phyloP scores from a whole-genome alignment of 345 rosid genomes.

The Lenwebbia sp. region DNA sequence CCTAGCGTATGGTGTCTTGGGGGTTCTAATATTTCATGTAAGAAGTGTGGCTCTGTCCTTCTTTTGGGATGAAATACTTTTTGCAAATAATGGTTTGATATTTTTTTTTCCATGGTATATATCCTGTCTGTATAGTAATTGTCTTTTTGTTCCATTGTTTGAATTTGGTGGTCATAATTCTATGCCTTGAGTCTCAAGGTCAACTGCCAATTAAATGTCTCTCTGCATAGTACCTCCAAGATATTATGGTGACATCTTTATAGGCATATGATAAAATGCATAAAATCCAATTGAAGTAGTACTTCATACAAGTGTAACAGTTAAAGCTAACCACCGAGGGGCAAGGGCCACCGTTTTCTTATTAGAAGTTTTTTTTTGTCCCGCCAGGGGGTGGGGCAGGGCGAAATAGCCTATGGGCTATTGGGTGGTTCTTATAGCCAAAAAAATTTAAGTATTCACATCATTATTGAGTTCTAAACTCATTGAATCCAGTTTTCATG shows the following conservation, averaged over 20 bases:
- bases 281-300: not conserved
- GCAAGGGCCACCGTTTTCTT: not conserved
- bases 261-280: not conserved
- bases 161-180: not conserved
- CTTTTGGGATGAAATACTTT: not conserved
- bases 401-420: not conserved
- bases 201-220: not conserved
- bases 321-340: not conserved
- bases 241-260: not conserved
- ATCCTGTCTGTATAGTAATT: not conserved
- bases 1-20: conserved; percentile 85
- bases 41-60: conserved; percentile 8
- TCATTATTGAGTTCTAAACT: not conserved
- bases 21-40: conserved; percentile 85
- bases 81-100: not conserved
- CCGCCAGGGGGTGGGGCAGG: not conserved
- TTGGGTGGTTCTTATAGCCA: not conserved
- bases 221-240: not conserved
- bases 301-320: not conserved
- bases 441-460: not conserved
- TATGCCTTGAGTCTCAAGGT: not conserved
- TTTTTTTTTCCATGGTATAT: not conserved
- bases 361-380: not conserved
- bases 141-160: not conserved
- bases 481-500: not conserved